Evolutionary conservation across 768 basidiomycete species (phyloP).

Genomic region (Lactifluus hygrophoroides): DNA sequence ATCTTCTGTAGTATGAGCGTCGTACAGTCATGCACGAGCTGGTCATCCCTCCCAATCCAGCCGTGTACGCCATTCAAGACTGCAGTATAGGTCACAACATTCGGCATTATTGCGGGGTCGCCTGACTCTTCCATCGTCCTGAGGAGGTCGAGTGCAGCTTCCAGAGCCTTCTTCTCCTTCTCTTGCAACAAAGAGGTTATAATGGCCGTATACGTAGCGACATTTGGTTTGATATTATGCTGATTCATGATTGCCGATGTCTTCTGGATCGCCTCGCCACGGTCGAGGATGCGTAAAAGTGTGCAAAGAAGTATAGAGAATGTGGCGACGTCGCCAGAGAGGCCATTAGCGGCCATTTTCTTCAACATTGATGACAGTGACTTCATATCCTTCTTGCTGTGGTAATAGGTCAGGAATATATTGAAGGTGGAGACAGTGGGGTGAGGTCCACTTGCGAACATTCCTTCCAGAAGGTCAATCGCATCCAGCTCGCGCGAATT

Average conservation of each 20-base stretch:
- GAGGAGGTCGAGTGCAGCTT: slow-evolving; percentile 60
- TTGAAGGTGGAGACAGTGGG: slow-evolving; percentile 78
- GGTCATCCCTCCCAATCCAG: slow-evolving; percentile 39
- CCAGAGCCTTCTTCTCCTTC: slow-evolving; percentile 43
- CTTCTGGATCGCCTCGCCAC: slow-evolving; percentile 54
- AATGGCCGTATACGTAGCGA: slow-evolving; percentile 70
- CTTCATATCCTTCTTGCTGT: slow-evolving; percentile 53
- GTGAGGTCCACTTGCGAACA: slow-evolving; percentile 41
- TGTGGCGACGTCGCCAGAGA: slow-evolving; percentile 73
- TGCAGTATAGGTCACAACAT: slow-evolving; percentile 77
- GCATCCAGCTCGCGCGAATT: slow-evolving; percentile 29
- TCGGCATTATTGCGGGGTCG: slow-evolving; percentile 41
- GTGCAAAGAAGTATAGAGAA: slow-evolving; percentile 82
- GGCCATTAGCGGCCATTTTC: slow-evolving; percentile 41
- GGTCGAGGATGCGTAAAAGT: slow-evolving; percentile 51
- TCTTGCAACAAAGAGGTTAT: slow-evolving; percentile 65
- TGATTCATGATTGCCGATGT: slow-evolving; percentile 68
- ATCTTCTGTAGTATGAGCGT: slow-evolving; percentile 49
- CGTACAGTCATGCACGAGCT: slow-evolving; percentile 39
- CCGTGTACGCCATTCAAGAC: slow-evolving; percentile 68
- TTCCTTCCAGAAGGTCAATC: slow-evolving; percentile 31
- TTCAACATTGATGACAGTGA: slow-evolving; percentile 50
- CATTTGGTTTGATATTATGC: slow-evolving; percentile 65
- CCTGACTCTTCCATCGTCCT: slow-evolving; percentile 59
- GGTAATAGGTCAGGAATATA: slow-evolving; percentile 64